A percentile compares a stretch with the other conserved stretches of the same genome.
Evolutionary conservation across 2,329 filamentous ascomycete genomes (phyloP).

Genomic region (Pseudopyrenochaeta lycopersici): DNA sequence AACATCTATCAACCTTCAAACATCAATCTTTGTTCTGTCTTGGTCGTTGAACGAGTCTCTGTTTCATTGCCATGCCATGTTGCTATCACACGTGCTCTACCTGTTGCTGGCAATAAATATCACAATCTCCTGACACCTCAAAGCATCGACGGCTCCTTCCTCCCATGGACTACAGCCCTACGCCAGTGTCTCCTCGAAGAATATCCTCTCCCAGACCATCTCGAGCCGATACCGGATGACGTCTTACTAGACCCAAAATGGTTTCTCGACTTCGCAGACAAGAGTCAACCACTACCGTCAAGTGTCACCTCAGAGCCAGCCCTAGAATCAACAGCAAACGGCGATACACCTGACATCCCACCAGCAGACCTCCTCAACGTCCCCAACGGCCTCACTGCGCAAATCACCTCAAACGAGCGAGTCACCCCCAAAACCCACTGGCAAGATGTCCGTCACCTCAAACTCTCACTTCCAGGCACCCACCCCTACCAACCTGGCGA

Average conservation of each 20-base stretch:
- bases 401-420: conserved; percentile 71
- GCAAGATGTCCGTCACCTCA: conserved; percentile 91
- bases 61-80: too few species aligned
- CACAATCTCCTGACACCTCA: conserved; percentile 7
- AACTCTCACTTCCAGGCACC: conserved; percentile 59
- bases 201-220: conserved; percentile 73
- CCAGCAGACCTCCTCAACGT: conserved; percentile 65
- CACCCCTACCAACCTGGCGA: conserved; percentile 75
- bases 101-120: neutral
- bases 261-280: conserved; percentile 58
- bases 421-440: conserved; percentile 82
- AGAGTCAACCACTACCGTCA: conserved; percentile 10
- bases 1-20: neutral
- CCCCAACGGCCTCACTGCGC: conserved; percentile 64
- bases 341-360: conserved; percentile 29
- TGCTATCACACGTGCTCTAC: too few species aligned
- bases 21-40: neutral
- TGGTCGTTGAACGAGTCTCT: too few species aligned
- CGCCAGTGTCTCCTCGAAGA: conserved; percentile 70
- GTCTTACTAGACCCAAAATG: conserved; percentile 80
- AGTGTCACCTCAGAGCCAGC: neutral
- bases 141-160: conserved; percentile 82
- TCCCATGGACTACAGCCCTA: conserved; percentile 78
- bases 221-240: conserved; percentile 76
- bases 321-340: conserved; percentile 3